Conservation (phyloP, 1,139 yeast genomes). For the Lodderomyces margitis region DNA sequence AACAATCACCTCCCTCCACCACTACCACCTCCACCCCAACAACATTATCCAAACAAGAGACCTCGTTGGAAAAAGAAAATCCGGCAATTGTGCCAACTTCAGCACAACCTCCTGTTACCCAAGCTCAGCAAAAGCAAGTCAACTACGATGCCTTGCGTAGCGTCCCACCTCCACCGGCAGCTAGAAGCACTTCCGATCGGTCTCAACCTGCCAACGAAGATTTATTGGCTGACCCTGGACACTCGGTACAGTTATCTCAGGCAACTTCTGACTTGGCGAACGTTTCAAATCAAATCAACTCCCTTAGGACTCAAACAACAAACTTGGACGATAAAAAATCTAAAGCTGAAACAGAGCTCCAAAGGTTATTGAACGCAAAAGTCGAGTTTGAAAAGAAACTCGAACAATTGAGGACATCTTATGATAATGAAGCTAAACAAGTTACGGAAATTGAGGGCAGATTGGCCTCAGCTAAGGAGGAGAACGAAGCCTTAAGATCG, state of each 20-base stretch:
- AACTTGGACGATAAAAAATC: conserved; percentile 67
- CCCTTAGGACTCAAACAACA: conserved; percentile 73
- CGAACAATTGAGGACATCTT: conserved; percentile 61
- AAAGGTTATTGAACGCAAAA: conserved; percentile 61
- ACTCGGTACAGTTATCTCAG: conserved; percentile 66
- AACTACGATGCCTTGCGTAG: conserved; percentile 49
- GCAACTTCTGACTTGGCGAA: conserved; percentile 88
- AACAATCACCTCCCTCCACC: conserved; percentile 19
- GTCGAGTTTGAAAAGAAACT: conserved; percentile 71
- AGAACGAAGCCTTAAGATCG: conserved; percentile 68
- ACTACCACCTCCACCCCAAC: conserved; percentile 14
- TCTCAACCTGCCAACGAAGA: conserved; percentile 37
- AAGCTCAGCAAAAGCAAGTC: conserved; percentile 21
- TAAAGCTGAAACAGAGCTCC: conserved; percentile 74
- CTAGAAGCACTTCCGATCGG: conserved; percentile 16
- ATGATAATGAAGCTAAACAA: conserved; percentile 77
- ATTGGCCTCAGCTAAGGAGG: conserved; percentile 59
- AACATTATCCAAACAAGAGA: conserved; percentile 13
- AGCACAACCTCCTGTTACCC: conserved; percentile 3
- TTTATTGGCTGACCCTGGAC: conserved; percentile 51
- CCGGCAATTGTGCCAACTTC: too few species aligned
- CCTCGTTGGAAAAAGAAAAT: too few species aligned
- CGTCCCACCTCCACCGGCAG: conserved; percentile 47
- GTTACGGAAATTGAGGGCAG: conserved; percentile 66
- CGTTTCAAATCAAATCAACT: conserved; percentile 77